These are phyloP conservation scores for Neurospora intermedia DNA, from an alignment of 495 filamentous ascomycete species.

Conservation along the genomic window DNA sequence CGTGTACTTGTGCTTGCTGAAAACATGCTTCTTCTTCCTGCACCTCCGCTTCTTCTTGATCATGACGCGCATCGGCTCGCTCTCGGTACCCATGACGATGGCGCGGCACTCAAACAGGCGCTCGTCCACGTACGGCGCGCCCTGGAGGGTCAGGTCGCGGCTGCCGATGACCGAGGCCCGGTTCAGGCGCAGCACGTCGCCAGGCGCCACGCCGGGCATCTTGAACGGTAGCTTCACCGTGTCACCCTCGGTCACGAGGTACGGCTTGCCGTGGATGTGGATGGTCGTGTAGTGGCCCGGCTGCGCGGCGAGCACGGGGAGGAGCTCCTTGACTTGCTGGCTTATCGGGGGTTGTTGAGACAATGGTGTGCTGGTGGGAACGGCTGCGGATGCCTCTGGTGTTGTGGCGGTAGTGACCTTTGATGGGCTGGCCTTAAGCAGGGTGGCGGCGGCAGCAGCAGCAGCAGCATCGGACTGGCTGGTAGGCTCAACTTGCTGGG, in stretches of 20 bases:
- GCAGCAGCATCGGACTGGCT: neutral
- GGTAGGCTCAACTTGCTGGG: conserved; percentile 19
- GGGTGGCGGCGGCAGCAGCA: neutral
- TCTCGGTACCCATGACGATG: conserved; percentile 73
- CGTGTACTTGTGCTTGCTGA: conserved; percentile 85
- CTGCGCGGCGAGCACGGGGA: conserved; percentile 71
- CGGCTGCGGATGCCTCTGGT: neutral
- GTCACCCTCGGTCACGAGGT: conserved; percentile 84
- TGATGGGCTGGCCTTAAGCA: neutral
- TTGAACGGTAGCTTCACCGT: conserved; percentile 86
- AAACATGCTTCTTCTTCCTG: conserved; percentile 58
- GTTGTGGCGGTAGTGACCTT: conserved; percentile 13
- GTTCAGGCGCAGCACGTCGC: conserved; percentile 79
- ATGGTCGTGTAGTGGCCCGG: conserved; percentile 74
- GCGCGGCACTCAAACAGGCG: conserved; percentile 74
- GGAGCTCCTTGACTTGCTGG: conserved; percentile 34
- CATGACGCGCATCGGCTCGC: conserved; percentile 75
- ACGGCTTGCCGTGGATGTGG: conserved; percentile 78
- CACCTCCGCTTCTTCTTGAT: conserved; percentile 91
- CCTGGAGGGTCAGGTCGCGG: conserved; percentile 82
- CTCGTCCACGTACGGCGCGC: conserved; percentile 67
- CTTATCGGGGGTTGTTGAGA: conserved; percentile 11
- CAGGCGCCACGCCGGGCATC: conserved; percentile 72
- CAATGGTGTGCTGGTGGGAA: neutral
- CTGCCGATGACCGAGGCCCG: conserved; percentile 69